These are phyloP conservation scores for Diophrys appendiculata DNA, from an alignment of 73 alveolate genomes.

Conservation along the genomic window DNA sequence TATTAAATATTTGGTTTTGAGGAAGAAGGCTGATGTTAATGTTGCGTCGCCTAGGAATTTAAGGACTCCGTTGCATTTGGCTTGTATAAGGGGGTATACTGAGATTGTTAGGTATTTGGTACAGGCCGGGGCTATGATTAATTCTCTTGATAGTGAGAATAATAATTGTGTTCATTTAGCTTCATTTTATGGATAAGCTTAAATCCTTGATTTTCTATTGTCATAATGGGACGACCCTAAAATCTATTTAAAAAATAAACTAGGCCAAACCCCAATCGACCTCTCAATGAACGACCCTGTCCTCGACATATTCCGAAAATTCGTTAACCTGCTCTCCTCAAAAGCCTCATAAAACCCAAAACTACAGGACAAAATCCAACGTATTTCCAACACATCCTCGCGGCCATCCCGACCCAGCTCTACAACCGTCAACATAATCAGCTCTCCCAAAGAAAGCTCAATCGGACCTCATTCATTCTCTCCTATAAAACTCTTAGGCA, in stretches of 20 bases:
- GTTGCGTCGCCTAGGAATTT: not conserved
- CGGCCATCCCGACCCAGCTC: too few species aligned
- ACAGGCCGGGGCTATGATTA: slow-evolving; percentile 10
- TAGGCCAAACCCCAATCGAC: slow-evolving; percentile 13
- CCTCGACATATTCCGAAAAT: slow-evolving; percentile 1
- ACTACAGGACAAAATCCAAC: not conserved
- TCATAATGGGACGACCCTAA: slow-evolving; percentile 4
- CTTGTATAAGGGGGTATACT: slow-evolving; percentile 19
- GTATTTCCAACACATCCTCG: too few species aligned
- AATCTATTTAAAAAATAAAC: not conserved
- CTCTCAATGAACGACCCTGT: slow-evolving; percentile 9
- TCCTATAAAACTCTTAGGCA: not conserved
- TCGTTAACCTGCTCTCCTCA: not conserved
- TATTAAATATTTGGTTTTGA: slow-evolving; percentile 16
- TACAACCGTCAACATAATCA: too few species aligned
- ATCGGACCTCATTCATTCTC: slow-evolving; percentile 1
- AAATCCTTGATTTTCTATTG: not conserved
- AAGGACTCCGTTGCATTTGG: slow-evolving; percentile 45
- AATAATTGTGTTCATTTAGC: slow-evolving; percentile 18
- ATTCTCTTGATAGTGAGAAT: slow-evolving; percentile 9
- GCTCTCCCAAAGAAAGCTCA: not conserved
- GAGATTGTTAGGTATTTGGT: slow-evolving; percentile 18
- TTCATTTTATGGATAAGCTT: slow-evolving; percentile 12
- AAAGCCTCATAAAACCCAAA: not conserved
- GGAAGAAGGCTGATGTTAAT: slow-evolving; percentile 38